Evolutionary conservation across 2,329 filamentous ascomycete genomes (phyloP).

Genomic region (Trichothecium sympodiale): DNA sequence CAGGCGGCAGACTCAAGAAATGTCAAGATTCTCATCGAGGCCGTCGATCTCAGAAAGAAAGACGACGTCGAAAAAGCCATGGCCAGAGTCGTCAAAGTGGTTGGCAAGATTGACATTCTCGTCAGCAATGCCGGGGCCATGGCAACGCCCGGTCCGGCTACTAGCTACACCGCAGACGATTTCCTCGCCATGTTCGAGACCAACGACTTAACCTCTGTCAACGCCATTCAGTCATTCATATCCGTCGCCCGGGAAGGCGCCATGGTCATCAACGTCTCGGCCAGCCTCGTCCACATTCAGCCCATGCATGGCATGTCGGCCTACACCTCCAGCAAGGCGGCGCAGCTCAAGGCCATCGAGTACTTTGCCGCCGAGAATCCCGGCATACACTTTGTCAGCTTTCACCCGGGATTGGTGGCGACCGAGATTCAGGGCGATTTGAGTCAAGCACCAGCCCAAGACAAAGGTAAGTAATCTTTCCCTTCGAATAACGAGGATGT

Average conservation of each 20-base stretch:
- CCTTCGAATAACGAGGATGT: not conserved
- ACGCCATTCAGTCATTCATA: slow-evolving; percentile 13
- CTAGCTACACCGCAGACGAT: not conserved
- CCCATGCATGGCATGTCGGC: slow-evolving; percentile 10
- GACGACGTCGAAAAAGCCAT: slow-evolving; percentile 1
- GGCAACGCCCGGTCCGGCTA: not conserved
- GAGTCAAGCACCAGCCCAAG: not conserved
- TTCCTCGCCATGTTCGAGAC: slow-evolving; percentile 7
- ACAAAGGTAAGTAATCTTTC: slow-evolving; percentile 1
- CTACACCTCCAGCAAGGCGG: slow-evolving; percentile 25
- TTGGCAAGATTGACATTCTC: slow-evolving; percentile 18
- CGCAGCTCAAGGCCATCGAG: slow-evolving; percentile 21
- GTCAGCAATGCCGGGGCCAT: slow-evolving; percentile 14
- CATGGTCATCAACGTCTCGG: slow-evolving; percentile 11
- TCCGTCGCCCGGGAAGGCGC: slow-evolving; percentile 6
- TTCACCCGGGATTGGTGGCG: slow-evolving; percentile 29
- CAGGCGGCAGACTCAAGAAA: slow-evolving; percentile 34
- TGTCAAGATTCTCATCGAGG: slow-evolving; percentile 26
- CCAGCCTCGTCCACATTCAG: slow-evolving; percentile 11
- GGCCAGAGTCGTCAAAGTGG: not conserved
- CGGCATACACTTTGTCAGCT: slow-evolving; percentile 19
- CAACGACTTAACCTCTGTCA: slow-evolving; percentile 13
- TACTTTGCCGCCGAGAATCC: slow-evolving; percentile 24
- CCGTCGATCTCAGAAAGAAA: slow-evolving; percentile 15
- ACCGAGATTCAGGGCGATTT: slow-evolving; percentile 18